Evolutionary conservation across 345 rosid genomes (phyloP).

Genomic region (Eucalyptus cladocalyx): DNA sequence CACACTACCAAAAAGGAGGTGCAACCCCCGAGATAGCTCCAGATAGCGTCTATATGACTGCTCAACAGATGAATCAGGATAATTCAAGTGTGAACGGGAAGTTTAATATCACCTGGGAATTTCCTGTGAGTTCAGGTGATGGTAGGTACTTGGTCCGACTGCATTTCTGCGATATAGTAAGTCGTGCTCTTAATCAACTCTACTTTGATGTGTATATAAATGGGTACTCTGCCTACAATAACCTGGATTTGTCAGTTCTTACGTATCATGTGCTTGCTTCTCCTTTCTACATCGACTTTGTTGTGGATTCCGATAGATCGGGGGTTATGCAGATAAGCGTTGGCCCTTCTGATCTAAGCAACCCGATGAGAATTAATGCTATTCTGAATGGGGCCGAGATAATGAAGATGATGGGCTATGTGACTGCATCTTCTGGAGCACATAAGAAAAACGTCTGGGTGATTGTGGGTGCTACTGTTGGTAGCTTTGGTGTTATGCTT

Average conservation of each 20-base stretch:
- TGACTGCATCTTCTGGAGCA: neutral
- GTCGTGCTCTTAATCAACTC: conserved; percentile 59
- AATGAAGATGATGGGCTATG: conserved; percentile 49
- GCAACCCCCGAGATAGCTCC: conserved; percentile 69
- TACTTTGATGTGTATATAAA: conserved; percentile 75
- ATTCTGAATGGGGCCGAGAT: conserved; percentile 85
- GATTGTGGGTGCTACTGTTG: conserved; percentile 44
- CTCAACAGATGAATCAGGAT: conserved; percentile 76
- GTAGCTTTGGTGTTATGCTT: conserved; percentile 32
- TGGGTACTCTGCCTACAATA: conserved; percentile 40
- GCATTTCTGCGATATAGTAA: conserved; percentile 93
- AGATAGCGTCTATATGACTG: conserved; percentile 80
- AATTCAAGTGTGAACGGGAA: conserved; percentile 18
- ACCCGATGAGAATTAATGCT: conserved; percentile 42
- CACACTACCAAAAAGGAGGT: conserved; percentile 69
- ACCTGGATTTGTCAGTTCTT: conserved; percentile 71
- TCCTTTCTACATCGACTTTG: conserved; percentile 65
- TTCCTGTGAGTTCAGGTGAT: conserved; percentile 37
- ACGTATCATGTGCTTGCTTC: conserved; percentile 53
- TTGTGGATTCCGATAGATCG: conserved; percentile 43
- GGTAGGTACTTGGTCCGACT: conserved; percentile 61
- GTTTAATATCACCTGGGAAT: conserved; percentile 76
- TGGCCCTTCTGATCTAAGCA: conserved; percentile 83
- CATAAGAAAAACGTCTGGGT: conserved; percentile 42
- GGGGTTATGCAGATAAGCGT: conserved; percentile 53